Evolutionary conservation across 176 grass and related monocot species (phyloP), one percentile per base, ranked within the genome.

Genomic region (Triticum monococcum): DNA sequence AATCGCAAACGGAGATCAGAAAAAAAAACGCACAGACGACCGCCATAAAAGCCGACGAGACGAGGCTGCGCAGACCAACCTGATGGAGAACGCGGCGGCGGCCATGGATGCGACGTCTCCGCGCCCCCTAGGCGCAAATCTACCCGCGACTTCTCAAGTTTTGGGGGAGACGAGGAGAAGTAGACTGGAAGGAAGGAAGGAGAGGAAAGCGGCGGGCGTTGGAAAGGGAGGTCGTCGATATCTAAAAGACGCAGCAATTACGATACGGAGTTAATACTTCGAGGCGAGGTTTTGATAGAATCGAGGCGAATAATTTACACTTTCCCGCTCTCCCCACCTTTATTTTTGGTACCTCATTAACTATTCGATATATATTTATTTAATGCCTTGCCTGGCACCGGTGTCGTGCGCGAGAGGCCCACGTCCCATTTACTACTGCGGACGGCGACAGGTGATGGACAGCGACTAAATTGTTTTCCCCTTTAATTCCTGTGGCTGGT

Each of bases 391-490:
- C 68, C 68, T 81, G 69, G 78, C 40, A 36, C 45, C 35, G 54
- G 31, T 79, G 72, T 90, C 59, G 63, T 79, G 81, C 38, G 62
- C 0, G 14, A 4, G 48, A 5, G 66, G 32, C 75, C 89, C 82
- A 45, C 46, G 0, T 0, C 28, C 78, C 78, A 86, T 68, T 85
- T 83, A 91, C 71, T 78, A 26, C 14, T 2, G 65, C 72, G 5
- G 86, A 94, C 77, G 81, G 86, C 63, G 70, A 91, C 84, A 64
- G 77, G 77, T 86, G 86, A 87, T 30, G 73, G 86, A 72, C 82
- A 88, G 77, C 71, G 70, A 23, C 69, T 31, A 70, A 72, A 68
- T 37, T 32, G 36, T 18, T 9, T 43, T 75, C 77, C 22, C 26
- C 16, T 48, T 30, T 12, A 22, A 5, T 23, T 30, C 26, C 2